phyloP scores from a whole-genome alignment of 352 stramenopile genomes.

The Aphanomyces cochlioides region DNA sequence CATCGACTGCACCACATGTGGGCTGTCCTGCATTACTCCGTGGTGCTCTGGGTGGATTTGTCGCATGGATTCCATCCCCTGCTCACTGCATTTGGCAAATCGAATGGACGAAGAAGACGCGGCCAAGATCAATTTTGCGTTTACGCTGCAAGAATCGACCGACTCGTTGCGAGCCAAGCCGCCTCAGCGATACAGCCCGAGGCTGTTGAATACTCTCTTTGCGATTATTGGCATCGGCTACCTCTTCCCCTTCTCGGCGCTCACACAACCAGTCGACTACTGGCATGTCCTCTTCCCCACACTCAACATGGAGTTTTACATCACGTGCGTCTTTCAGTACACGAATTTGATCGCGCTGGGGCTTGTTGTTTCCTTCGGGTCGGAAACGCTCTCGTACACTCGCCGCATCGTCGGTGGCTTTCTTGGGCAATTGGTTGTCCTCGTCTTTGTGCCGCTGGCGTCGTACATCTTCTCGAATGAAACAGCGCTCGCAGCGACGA shows the following conservation, averaged over 20 bases:
- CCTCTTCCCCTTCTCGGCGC: not conserved
- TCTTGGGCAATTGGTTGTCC: not conserved
- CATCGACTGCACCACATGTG: too few relatives aligned
- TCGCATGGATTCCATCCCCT: too few relatives aligned
- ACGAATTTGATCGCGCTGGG: not conserved
- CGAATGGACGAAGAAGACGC: too few relatives aligned
- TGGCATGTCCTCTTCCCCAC: constrained; percentile 6
- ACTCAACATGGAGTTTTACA: constrained; percentile 13
- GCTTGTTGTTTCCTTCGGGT: not conserved
- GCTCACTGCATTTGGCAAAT: too few relatives aligned
- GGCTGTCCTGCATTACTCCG: too few relatives aligned
- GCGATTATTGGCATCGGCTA: constrained; percentile 1
- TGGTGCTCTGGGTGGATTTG: too few relatives aligned
- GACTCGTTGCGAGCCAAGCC: too few relatives aligned
- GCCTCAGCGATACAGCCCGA: too few relatives aligned
- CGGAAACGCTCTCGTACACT: not conserved
- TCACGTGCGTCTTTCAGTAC: constrained; percentile 8
- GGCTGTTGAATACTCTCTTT: not conserved
- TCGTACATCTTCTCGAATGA: not conserved
- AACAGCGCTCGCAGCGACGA: too few relatives aligned
- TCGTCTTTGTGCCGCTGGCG: constrained; percentile 3
- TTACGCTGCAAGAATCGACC: too few relatives aligned
- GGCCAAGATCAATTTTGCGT: too few relatives aligned
- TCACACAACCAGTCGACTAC: constrained; percentile 4
- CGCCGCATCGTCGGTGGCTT: constrained; percentile 14